Evolutionary conservation across 2,329 filamentous ascomycete species (phyloP), one percentile per base, ranked within the genome.

Genomic region (Botryotinia narcissicola): DNA sequence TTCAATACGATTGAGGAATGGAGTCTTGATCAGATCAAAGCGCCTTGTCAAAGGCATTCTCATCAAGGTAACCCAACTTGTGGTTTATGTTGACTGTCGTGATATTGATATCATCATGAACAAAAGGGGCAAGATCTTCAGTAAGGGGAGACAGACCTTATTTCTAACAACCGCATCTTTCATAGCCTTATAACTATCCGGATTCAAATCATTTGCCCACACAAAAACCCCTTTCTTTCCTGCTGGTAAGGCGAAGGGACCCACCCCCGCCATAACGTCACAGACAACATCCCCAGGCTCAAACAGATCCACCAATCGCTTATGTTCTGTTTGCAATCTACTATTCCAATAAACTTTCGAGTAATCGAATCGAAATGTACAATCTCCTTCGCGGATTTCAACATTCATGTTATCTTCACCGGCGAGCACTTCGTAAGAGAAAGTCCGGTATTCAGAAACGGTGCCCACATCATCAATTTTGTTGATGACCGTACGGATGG

Each of bases 291-390:
- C 93, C 57, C 96, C 95, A 10, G 92, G 90, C 73, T 89, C 84
- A 85, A 98, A 98, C 72, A 91, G 84, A 70, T 87, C 85, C 74
- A 95, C 89, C 25, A 98, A 85, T 4, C 96, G 88, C 76, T 91
- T 90, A 83, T 99, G 96, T 83, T 99, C 96, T 0, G 90, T 93
- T 79, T 97, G 92, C 22, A 99, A 88, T 77, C 95, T 91, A 79
- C 91, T 94, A 83, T 99, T 99, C 95, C 95, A 99, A 86, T 99
- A 99, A 6, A 99, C 96, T 78, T 97, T 97, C 75, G 92, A 89
- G 82, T 97, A 99, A 84, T 99, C 93, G 82, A 99, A 98, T 73
- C 87, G 87, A 84, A 97, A 99, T n/a, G 87, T 85, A 84, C 96
- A 98, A 75, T 90, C 89, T 78, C 93, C 92, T 83, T 98, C 94